Evolutionary conservation across 2,329 filamentous ascomycete species (phyloP), one percentile per base, ranked within the genome.

Genomic region (Colletotrichum gloeosporioides): DNA sequence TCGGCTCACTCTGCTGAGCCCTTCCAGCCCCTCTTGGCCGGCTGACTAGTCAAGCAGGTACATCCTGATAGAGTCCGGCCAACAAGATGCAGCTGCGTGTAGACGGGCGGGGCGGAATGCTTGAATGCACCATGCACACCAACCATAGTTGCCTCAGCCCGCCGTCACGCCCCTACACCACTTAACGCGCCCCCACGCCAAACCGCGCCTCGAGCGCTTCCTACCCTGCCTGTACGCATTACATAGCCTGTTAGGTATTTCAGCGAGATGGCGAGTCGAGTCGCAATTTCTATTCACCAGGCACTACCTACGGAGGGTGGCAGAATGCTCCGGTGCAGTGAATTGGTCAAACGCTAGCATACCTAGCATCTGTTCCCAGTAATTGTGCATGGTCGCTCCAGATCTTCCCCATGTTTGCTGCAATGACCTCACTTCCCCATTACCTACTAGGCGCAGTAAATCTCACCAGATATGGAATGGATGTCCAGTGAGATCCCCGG

Each of bases 61-160:
- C 57, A 75, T 75, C 69, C 69, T 32, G 57, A 55, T 64, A 10
- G 15, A 69, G 61, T 22, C 36, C 61, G 44, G 36, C 49, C 31
- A 65, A 36, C 44, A 66, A 67, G 62, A 59, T 44, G 53, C 36
- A 61, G 32, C 39, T 55, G 61, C 31, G 59, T 70, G 66, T 27
- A 67, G 31, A 53, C 44, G 62, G 66, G 69, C 69, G 73, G 69
- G 73, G 73, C 73, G 10, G 39, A 68, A 67, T 75, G 73, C 73
- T 75, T 72, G 73, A 75, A 72, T 65, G 27, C 31, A 34, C 44
- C 44, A 64, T 49, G 27, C 69, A 65, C 29, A 44, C 44, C 49
- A 64, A 63, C 18, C 69, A 57, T 29, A 22, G 32, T 18, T 70
- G 55, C 69, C 39, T 64, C 32, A 59, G 31, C 15, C 25, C 22